Percentiles rank a stretch among this genome's conserved stretches.
Conservation (phyloP, 768 basidiomycete species). For the Rhodotorula babjevae region DNA sequence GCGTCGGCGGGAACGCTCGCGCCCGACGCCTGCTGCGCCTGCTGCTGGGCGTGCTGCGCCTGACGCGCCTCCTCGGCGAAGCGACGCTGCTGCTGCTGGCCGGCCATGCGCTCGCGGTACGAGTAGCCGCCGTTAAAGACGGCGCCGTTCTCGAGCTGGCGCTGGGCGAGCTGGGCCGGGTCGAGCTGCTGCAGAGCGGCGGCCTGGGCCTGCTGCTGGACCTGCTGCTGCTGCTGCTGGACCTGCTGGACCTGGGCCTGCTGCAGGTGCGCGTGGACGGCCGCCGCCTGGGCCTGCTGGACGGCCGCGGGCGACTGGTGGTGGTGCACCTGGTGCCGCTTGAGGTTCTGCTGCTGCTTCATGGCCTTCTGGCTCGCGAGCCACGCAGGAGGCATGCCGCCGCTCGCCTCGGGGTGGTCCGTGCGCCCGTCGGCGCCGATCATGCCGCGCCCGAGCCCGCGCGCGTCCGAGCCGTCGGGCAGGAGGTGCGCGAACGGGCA, state of each 20-base stretch:
- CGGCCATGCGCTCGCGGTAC: conserved; percentile 12
- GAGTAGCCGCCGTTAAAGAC: conserved; percentile 18
- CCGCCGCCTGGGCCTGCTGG: background rate
- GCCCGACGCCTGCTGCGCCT: background rate
- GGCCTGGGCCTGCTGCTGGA: background rate
- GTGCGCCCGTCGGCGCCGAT: conserved; percentile 33
- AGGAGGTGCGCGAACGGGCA: conserved; percentile 37
- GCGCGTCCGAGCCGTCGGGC: conserved; percentile 37
- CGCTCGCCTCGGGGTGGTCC: conserved; percentile 31
- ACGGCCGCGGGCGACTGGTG: background rate
- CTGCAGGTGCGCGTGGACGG: too few relatives aligned
- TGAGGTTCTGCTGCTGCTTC: background rate
- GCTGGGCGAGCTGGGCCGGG: background rate
- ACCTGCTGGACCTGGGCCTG: background rate
- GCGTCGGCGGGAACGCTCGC: background rate
- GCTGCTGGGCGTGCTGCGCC: too few relatives aligned
- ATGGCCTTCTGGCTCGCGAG: conserved; percentile 10
- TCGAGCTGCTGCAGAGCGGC: background rate
- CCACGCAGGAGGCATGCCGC: conserved; percentile 32
- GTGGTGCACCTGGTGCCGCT: background rate
- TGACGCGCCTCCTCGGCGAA: background rate
- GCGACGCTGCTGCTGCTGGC: background rate
- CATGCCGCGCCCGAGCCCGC: conserved; percentile 21
- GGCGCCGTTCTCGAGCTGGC: background rate
- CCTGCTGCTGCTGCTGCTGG: background rate